phyloP scores from a whole-genome alignment of 2,329 filamentous ascomycete species.

The Beauveria medogensis region DNA sequence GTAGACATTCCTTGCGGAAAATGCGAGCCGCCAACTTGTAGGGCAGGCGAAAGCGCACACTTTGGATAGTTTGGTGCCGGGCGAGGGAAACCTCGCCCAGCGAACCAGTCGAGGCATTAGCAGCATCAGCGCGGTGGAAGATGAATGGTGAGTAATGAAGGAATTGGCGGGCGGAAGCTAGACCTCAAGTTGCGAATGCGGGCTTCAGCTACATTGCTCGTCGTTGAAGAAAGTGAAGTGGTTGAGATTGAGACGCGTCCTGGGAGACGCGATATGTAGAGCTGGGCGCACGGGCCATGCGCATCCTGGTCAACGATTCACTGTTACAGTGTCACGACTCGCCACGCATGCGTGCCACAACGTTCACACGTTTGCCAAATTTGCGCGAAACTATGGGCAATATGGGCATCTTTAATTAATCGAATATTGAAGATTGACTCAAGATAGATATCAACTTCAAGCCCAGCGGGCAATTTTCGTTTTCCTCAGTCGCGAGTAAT shows the following conservation, averaged over 20 bases:
- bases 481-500: neutral
- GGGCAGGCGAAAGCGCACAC: constrained; percentile 63
- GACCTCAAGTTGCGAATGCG: neutral
- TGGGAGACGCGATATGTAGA: constrained; percentile 5
- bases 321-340: neutral
- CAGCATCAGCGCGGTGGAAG: constrained; percentile 12
- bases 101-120: constrained; percentile 6
- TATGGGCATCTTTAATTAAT: too few relatives aligned
- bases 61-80: constrained; percentile 24
- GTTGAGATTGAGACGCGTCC: neutral
- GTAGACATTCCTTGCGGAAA: constrained; percentile 61
- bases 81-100: constrained; percentile 27
- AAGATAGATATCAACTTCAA: too few relatives aligned
- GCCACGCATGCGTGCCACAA: too few relatives aligned
- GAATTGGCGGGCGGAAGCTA: neutral
- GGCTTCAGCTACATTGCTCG: neutral
- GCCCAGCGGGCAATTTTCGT: too few relatives aligned
- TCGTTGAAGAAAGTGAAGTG: neutral
- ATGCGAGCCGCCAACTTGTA: constrained; percentile 69
- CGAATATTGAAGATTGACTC: too few relatives aligned
- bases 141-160: neutral
- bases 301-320: neutral
- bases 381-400: neutral
- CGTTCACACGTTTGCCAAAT: neutral
- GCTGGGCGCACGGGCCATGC: constrained; percentile 1